Evolutionary conservation across 129 eudicot species (phyloP).

Genomic region (Sambucus nigra): DNA sequence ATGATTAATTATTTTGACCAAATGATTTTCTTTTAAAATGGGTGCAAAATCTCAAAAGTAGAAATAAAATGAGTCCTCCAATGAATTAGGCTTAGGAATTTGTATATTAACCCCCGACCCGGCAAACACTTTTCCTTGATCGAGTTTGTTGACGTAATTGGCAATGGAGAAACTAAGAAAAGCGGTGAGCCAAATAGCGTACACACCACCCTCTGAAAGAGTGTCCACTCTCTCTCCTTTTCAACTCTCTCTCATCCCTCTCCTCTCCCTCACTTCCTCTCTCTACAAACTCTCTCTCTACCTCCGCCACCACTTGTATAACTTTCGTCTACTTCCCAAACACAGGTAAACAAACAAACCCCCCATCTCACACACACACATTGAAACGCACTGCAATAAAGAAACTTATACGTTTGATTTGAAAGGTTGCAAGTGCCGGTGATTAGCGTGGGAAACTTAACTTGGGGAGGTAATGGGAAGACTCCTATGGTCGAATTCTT

Average conservation of each 20-base stretch:
- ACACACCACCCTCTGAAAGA: slow-evolving; percentile 25
- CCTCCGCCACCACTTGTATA: slow-evolving; percentile 52
- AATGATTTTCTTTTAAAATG: no score
- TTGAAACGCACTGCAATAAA: background rate
- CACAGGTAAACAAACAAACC: slow-evolving; percentile 9
- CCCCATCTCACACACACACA: background rate
- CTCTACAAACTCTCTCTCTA: slow-evolving; percentile 38
- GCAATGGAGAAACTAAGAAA: slow-evolving; percentile 48
- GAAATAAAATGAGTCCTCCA: no score
- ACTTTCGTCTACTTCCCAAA: slow-evolving; percentile 24
- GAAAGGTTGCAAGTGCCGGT: slow-evolving; percentile 83
- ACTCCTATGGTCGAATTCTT: slow-evolving; percentile 90
- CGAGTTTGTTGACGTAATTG: no score
- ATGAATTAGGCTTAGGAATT: no score
- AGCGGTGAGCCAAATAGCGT: slow-evolving; percentile 50
- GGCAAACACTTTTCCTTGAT: no score
- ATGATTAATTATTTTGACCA: no score
- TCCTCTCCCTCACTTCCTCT: slow-evolving; percentile 59
- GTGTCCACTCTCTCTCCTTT: slow-evolving; percentile 30
- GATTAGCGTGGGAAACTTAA: slow-evolving; percentile 85
- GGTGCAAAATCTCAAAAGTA: no score
- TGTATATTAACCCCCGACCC: no score
- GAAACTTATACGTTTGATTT: background rate
- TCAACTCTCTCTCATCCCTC: slow-evolving; percentile 58
- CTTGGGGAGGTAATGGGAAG: slow-evolving; percentile 99